phyloP scores from a whole-genome alignment of 257 asterid genomes.

The Solanum clarkiae region DNA sequence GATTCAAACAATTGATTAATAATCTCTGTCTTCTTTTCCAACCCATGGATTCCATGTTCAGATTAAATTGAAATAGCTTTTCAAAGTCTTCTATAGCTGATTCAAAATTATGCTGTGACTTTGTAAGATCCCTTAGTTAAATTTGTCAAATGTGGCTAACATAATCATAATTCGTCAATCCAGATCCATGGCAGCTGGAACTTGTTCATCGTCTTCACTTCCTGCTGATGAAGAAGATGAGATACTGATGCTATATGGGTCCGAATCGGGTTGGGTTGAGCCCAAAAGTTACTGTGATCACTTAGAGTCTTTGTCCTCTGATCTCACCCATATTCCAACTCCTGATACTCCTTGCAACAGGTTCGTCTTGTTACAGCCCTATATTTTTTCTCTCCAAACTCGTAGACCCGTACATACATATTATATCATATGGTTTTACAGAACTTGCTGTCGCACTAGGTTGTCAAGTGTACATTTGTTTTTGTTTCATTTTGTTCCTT shows the following conservation, averaged over 20 bases:
- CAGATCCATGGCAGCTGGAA: not conserved
- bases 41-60: not conserved
- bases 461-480: not conserved
- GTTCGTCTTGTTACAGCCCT: slow-evolving; percentile 11
- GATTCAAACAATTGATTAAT: not conserved
- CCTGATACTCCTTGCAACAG: slow-evolving; percentile 66
- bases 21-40: not conserved
- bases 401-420: not conserved
- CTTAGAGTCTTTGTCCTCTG: slow-evolving; percentile 37
- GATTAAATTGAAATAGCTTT: not conserved
- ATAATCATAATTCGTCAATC: not conserved
- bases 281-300: slow-evolving; percentile 85
- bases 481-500: not conserved
- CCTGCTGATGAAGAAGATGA: slow-evolving; percentile 21
- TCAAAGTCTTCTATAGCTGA: not conserved
- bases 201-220: slow-evolving; percentile 31
- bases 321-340: slow-evolving; percentile 60
- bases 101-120: not conserved
- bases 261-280: slow-evolving; percentile 83
- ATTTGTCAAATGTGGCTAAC: not conserved
- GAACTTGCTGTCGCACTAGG: not conserved
- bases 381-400: not conserved
- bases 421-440: not conserved
- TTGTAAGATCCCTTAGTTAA: not conserved
- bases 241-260: slow-evolving; percentile 36